phyloP scores from a whole-genome alignment of 768 basidiomycete species.

The Amylocystis lapponica region DNA sequence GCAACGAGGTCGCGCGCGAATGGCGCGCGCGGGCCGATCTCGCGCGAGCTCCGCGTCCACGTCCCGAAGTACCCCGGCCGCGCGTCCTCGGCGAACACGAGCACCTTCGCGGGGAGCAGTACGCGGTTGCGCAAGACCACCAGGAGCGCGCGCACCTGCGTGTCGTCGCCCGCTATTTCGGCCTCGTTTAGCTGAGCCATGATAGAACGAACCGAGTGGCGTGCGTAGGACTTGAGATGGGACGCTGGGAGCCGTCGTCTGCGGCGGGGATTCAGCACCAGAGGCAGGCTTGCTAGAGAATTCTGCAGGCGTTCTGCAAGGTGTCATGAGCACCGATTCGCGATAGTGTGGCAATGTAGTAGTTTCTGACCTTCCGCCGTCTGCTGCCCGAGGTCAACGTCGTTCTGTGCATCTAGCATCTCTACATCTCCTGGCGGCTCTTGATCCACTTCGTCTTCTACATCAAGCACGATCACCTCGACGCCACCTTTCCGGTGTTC shows the following conservation, averaged over 20 bases:
- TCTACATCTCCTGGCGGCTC: constrained; percentile 15
- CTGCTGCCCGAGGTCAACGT: constrained; percentile 20
- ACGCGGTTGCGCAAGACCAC: constrained; percentile 54
- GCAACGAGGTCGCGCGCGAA: constrained; percentile 71
- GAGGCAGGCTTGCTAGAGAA: constrained; percentile 12
- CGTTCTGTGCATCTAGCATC: constrained; percentile 16
- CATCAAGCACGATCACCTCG: constrained; percentile 59
- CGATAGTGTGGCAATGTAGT: not conserved
- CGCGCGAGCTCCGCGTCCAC: constrained; percentile 77
- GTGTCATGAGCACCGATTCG: not conserved
- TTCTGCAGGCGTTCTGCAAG: constrained; percentile 16
- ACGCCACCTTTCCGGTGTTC: constrained; percentile 22
- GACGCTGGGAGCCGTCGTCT: constrained; percentile 26
- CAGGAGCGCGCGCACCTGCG: constrained; percentile 60
- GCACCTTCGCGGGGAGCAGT: constrained; percentile 67
- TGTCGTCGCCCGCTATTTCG: constrained; percentile 67
- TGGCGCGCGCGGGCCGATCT: constrained; percentile 80
- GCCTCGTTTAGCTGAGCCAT: constrained; percentile 69
- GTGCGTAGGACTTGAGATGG: constrained; percentile 25
- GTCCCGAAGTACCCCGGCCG: constrained; percentile 95
- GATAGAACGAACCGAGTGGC: constrained; percentile 41
- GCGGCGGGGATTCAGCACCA: constrained; percentile 13
- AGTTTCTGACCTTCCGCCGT: constrained; percentile 41
- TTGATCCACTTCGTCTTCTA: constrained; percentile 26
- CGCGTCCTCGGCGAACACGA: constrained; percentile 79